Evolutionary conservation across 2,329 filamentous ascomycete species (phyloP).

Genomic region (Graphiopsis chlorocephala): DNA sequence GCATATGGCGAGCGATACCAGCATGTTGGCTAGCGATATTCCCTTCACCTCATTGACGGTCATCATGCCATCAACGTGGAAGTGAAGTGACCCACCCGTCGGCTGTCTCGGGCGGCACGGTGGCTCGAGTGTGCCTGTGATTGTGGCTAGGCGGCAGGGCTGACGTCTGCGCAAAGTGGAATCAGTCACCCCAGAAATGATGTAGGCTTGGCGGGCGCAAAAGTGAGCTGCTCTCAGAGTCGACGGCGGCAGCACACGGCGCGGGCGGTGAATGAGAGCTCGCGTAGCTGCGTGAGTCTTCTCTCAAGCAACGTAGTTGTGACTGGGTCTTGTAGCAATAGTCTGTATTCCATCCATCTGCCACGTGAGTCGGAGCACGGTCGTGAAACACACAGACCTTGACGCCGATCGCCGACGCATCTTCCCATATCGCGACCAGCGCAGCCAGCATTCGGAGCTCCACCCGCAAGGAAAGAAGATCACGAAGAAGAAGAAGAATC

Average conservation of each 20-base stretch:
- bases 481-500: background rate
- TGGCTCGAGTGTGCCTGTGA: background rate
- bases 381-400: background rate
- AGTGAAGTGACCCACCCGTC: background rate
- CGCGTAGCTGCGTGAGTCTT: background rate
- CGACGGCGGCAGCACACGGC: background rate
- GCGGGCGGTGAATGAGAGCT: background rate
- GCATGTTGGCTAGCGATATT: background rate
- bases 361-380: background rate
- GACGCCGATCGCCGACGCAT: background rate
- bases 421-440: background rate
- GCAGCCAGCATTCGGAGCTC: constrained; percentile 1
- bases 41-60: background rate
- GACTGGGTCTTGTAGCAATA: background rate
- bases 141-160: background rate
- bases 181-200: background rate
- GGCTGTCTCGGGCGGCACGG: background rate
- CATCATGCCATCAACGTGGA: background rate
- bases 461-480: constrained; percentile 5
- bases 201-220: background rate
- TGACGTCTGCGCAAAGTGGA: background rate
- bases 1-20: background rate
- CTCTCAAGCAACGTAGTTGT: background rate
- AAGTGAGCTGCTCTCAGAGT: background rate
- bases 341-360: background rate